These are phyloP conservation scores for Pseudozyma hubeiensis DNA, from an alignment of 1,284 basidiomycete genomes.

Conservation along the genomic window DNA sequence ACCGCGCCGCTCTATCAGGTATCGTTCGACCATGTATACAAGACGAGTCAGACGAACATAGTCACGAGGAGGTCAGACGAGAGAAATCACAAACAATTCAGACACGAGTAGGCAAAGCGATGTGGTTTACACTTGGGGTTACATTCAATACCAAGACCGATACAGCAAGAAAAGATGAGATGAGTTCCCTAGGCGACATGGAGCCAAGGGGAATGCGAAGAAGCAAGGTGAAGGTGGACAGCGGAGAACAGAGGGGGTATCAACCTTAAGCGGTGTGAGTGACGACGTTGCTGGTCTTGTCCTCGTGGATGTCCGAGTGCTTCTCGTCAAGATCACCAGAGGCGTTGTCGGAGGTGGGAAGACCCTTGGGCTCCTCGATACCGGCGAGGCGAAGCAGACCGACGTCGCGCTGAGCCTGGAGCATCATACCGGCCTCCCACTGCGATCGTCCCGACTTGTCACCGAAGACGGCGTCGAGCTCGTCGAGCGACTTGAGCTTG, in stretches of 20 bases:
- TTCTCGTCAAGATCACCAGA: constrained; percentile 44
- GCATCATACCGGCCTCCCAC: constrained; percentile 47
- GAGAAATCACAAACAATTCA: too few species aligned
- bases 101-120: not conserved
- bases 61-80: too few species aligned
- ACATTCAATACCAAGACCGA: not conserved
- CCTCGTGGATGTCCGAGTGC: constrained; percentile 18
- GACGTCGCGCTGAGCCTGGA: constrained; percentile 50
- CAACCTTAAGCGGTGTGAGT: constrained; percentile 22
- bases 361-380: constrained; percentile 41
- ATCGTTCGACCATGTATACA: too few species aligned
- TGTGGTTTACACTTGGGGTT: not conserved
- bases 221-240: not conserved
- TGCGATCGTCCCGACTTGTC: constrained; percentile 51
- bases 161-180: not conserved
- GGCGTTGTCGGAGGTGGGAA: constrained; percentile 16
- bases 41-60: too few species aligned
- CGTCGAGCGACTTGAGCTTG: constrained; percentile 79
- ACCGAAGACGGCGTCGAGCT: constrained; percentile 71
- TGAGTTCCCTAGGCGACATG: not conserved
- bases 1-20: too few species aligned
- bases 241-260: constrained; percentile 9
- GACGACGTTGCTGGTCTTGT: constrained; percentile 12
- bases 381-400: constrained; percentile 51
- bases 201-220: too few species aligned